These are phyloP conservation scores for Epichloe bromicola DNA, from an alignment of 2,329 filamentous ascomycete genomes.

Conservation along the genomic window DNA sequence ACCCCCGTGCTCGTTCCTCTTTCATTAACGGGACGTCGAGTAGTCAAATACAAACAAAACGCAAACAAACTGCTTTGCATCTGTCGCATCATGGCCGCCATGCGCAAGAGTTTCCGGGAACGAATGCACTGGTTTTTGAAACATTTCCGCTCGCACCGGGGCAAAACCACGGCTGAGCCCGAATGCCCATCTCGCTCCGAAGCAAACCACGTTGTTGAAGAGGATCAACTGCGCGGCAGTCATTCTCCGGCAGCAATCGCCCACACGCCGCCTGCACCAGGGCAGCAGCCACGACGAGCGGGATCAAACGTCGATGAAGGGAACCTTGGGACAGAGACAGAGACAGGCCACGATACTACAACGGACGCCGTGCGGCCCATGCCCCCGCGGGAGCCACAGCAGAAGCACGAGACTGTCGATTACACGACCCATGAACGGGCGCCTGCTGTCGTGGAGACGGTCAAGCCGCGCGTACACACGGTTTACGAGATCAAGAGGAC, in stretches of 20 bases:
- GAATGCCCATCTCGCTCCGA: neutral
- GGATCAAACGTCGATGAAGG: neutral
- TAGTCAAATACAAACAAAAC: too few relatives aligned
- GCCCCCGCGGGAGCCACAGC: neutral
- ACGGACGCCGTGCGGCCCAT: too few relatives aligned
- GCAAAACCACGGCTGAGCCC: neutral
- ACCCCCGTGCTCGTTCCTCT: too few relatives aligned
- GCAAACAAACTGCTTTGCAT: too few relatives aligned
- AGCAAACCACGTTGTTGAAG: neutral
- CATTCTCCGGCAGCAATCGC: neutral
- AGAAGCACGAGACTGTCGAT: neutral
- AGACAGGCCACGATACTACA: neutral
- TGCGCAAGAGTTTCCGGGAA: neutral
- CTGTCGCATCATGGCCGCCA: neutral
- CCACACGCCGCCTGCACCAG: neutral
- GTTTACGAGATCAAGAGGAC: constrained; percentile 1
- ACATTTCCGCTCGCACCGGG: neutral
- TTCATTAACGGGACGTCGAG: too few relatives aligned
- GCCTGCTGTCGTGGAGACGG: constrained; percentile 1
- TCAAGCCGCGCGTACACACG: constrained; percentile 1
- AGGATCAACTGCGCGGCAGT: neutral
- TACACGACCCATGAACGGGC: neutral
- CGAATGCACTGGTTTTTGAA: neutral
- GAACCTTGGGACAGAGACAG: neutral
- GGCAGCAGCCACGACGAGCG: neutral